phyloP scores from a whole-genome alignment of 495 filamentous ascomycete genomes.

The Aspergillus diversus region DNA sequence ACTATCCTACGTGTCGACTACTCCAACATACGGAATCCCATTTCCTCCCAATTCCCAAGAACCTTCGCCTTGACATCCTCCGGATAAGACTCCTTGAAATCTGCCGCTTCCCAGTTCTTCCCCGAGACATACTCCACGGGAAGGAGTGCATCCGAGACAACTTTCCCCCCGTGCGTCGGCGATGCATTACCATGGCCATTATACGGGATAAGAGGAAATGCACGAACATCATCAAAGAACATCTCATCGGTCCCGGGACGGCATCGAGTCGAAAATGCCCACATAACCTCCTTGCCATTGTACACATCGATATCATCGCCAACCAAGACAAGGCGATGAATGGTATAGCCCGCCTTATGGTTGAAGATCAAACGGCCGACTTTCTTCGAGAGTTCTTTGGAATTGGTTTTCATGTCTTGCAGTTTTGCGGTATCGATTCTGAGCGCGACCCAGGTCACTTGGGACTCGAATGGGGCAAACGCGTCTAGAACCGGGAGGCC shows the following conservation, averaged over 20 bases:
- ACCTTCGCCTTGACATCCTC: constrained; percentile 41
- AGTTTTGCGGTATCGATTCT: constrained; percentile 39
- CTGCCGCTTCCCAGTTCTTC: constrained; percentile 35
- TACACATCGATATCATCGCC: constrained; percentile 48
- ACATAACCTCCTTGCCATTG: constrained; percentile 43
- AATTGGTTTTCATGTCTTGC: constrained; percentile 33
- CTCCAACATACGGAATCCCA: constrained; percentile 35
- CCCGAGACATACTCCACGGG: constrained; percentile 40
- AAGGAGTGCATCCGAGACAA: constrained; percentile 44
- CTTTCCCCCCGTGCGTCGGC: constrained; percentile 38
- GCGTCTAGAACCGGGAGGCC: constrained; percentile 41
- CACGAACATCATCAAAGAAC: constrained; percentile 42
- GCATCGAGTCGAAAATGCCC: constrained; percentile 47
- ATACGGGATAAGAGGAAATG: constrained; percentile 46
- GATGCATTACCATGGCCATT: constrained; percentile 38
- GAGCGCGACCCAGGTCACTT: constrained; percentile 46
- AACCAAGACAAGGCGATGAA: constrained; percentile 41
- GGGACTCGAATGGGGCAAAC: constrained; percentile 44
- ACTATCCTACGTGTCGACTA: constrained; percentile 3
- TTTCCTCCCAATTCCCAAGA: constrained; percentile 33
- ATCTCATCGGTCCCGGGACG: constrained; percentile 40
- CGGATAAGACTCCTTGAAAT: constrained; percentile 41
- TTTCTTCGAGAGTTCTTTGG: constrained; percentile 32
- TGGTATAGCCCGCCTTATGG: constrained; percentile 41
- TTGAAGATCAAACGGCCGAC: constrained; percentile 43